Base-by-base conservation (phyloP, 495 filamentous ascomycete species). In the Lepraria neglecta region DNA sequence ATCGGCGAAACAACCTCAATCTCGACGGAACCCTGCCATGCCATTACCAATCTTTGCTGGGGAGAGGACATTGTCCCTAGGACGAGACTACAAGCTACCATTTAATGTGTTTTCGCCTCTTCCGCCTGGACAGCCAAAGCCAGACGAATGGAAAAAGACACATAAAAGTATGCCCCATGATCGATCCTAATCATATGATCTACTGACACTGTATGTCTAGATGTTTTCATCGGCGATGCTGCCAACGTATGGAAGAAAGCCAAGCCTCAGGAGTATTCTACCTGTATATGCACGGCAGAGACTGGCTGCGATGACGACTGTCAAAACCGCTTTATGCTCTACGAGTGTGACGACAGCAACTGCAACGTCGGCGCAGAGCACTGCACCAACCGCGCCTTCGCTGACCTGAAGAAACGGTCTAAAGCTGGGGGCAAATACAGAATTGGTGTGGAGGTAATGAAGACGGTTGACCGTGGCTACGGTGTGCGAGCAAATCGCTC, bases 271-370 rank as follows among this genome's bases (percentile, higher is more conserved):
- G 87, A 90, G 59, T 78, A 88, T 43, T 92, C 87, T 27, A 82
- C 80, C 45, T 98, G 94, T 71, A 84, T 90, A 62, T 98, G 94
- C 72, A 81, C 76, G 12, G 76, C 80, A 45, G 86, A 89, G 31
- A 84, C 83, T 46, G 90, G 90, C 33, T 98, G 94, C 68, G 90
- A 85, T 64, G 91, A 96, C 56, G 77, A 86, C 63, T 98, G 94
- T 74, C 86, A 92, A 67, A 98, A 98, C 68, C 83, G 91, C 50
- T 89, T 89, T 74, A 97, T 97, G 90, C 84, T 94, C 60, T 96
- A 96, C 71, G 94, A 98, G 73, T 98, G 94, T 72, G 90, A 97
- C 72, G 83, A 88, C 11, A 86, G 80, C 52, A 97, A 96, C 71
- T 98, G 94, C 74, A 84, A 82, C 60, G 73, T 95, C 24, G 87